These are phyloP conservation scores for Entomortierella beljakovae DNA, from an alignment of 192 early-diverging fungal genomes.

Conservation along the genomic window DNA sequence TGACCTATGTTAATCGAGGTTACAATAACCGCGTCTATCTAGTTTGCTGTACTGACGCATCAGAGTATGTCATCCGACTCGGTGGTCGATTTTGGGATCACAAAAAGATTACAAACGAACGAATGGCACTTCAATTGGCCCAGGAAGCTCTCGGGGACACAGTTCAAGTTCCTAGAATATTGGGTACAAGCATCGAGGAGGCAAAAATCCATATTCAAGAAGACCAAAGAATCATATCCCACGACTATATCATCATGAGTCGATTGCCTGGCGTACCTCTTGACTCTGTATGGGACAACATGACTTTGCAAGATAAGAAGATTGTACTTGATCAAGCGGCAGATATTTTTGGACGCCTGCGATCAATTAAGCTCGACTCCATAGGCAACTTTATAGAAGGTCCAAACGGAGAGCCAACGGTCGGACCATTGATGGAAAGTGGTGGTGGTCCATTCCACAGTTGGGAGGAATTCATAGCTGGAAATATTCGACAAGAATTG, in stretches of 20 bases:
- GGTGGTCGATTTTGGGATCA: constrained; percentile 52
- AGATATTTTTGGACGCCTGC: constrained; percentile 23
- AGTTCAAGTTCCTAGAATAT: constrained; percentile 16
- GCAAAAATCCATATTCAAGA: constrained; percentile 22
- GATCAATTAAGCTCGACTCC: constrained; percentile 15
- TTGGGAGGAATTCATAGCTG: constrained; percentile 33
- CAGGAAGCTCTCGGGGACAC: constrained; percentile 3
- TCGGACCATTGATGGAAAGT: constrained; percentile 42
- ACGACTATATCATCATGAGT: constrained; percentile 45
- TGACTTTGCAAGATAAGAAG: constrained; percentile 28
- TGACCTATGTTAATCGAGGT: constrained; percentile 43
- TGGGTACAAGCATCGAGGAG: constrained; percentile 44
- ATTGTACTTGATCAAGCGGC: constrained; percentile 16
- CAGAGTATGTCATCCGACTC: constrained; percentile 45
- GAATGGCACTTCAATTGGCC: constrained; percentile 19
- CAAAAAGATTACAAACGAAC: constrained; percentile 46
- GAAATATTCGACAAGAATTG: constrained; percentile 28
- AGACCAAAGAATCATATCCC: constrained; percentile 15
- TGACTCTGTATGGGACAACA: constrained; percentile 35
- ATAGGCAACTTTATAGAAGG: constrained; percentile 38
- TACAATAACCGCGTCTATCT: constrained; percentile 52
- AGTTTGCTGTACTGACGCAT: constrained; percentile 23
- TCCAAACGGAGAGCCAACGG: not conserved
- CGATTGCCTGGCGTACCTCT: constrained; percentile 39
- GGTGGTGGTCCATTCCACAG: constrained; percentile 32